Percentiles rank a stretch among this genome's conserved stretches.
phyloP scores from a whole-genome alignment of 805 yeast species.

The Candida patagonica region DNA sequence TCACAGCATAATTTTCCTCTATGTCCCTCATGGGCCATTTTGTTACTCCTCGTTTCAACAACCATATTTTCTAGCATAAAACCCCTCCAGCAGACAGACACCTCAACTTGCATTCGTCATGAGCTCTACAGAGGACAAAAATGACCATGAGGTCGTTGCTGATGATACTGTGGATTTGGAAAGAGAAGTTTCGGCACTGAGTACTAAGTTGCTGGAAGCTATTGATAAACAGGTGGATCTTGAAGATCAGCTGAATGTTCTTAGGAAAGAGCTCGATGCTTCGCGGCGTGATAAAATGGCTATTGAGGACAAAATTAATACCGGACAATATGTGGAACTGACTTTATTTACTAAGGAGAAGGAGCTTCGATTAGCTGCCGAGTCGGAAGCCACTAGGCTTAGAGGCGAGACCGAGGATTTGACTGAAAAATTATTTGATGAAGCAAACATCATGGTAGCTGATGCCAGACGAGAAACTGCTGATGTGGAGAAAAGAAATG shows the following conservation, averaged over 20 bases:
- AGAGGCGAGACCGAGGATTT: slow-evolving; percentile 73
- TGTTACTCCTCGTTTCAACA: too few relatives aligned
- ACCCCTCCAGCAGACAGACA: too few relatives aligned
- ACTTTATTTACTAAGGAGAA: slow-evolving; percentile 10
- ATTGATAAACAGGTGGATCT: slow-evolving; percentile 22
- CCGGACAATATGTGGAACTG: slow-evolving; percentile 21
- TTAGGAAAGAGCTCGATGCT: slow-evolving; percentile 17
- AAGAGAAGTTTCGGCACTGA: slow-evolving; percentile 13
- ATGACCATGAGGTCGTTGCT: too few relatives aligned
- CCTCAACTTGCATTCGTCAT: too few relatives aligned
- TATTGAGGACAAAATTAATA: slow-evolving; percentile 11
- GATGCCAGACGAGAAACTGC: slow-evolving; percentile 56
- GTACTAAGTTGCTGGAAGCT: slow-evolving; percentile 25
- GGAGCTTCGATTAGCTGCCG: slow-evolving; percentile 36
- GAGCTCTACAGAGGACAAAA: neutral
- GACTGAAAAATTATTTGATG: slow-evolving; percentile 66
- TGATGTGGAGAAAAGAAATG: slow-evolving; percentile 47
- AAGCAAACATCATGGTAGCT: slow-evolving; percentile 79
- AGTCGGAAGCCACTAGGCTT: slow-evolving; percentile 47
- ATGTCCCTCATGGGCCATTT: too few relatives aligned
- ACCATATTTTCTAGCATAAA: too few relatives aligned
- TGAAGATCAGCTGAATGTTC: slow-evolving; percentile 22
- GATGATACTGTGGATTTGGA: slow-evolving; percentile 3
- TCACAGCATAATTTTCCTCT: too few relatives aligned
- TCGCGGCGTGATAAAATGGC: slow-evolving; percentile 14